A percentile compares a stretch with the other conserved stretches of the same genome.
Evolutionary conservation across 2,329 filamentous ascomycete genomes (phyloP).

Genomic region (Aspergillus flavus): DNA sequence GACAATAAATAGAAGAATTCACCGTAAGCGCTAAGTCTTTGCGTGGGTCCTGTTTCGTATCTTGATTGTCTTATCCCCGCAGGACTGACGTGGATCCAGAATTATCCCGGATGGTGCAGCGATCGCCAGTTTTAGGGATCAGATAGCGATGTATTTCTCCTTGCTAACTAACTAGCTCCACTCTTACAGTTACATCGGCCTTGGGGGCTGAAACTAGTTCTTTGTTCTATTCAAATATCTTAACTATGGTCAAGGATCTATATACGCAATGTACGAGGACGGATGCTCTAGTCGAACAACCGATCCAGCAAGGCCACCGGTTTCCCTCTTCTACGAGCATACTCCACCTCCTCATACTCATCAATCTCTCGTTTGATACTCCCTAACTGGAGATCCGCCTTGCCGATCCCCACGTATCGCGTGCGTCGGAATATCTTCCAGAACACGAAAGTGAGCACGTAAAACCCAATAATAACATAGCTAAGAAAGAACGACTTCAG

Average conservation of each 20-base stretch:
- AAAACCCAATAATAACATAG: conserved; percentile 67
- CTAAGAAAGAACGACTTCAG: conserved; percentile 68
- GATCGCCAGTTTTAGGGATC: neutral
- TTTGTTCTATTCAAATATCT: neutral
- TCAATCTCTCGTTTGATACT: conserved; percentile 30
- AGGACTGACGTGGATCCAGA: neutral
- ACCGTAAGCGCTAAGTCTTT: neutral
- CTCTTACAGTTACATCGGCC: neutral
- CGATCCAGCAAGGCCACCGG: neutral
- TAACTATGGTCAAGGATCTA: neutral
- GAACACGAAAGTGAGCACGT: conserved; percentile 64
- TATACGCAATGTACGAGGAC: neutral
- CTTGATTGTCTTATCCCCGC: neutral
- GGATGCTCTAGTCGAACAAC: neutral
- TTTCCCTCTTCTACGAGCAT: neutral
- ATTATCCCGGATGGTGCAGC: neutral
- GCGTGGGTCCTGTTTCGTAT: neutral
- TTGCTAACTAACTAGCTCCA: neutral
- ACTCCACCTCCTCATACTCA: conserved; percentile 22
- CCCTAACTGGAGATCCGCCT: conserved; percentile 56
- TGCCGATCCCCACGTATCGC: conserved; percentile 54
- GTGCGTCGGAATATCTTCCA: conserved; percentile 71
- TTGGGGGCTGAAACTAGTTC: neutral
- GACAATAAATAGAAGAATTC: neutral
- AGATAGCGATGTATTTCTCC: neutral